phyloP scores from a whole-genome alignment of 108 stramenopile species.

The Asterionellopsis glacialis region DNA sequence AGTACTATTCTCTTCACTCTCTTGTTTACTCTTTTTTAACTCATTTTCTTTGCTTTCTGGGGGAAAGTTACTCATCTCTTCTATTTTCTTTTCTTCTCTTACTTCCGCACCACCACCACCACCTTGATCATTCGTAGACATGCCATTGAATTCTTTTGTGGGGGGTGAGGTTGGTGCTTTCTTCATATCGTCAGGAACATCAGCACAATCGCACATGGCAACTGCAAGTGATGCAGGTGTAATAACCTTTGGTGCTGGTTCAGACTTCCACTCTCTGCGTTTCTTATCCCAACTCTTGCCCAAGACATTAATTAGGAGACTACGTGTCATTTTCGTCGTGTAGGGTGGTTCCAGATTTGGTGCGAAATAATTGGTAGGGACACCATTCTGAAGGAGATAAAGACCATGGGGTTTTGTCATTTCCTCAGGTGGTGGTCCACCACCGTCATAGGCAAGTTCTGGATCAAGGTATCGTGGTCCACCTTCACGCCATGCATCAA shows the following conservation, averaged over 20 bases:
- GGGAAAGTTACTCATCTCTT: too few relatives aligned
- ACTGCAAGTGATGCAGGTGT: conserved; percentile 54
- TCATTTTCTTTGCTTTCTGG: too few relatives aligned
- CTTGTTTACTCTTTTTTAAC: too few relatives aligned
- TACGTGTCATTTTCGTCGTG: conserved; percentile 83
- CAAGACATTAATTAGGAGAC: conserved; percentile 66
- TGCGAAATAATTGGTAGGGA: conserved; percentile 86
- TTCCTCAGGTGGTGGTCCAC: conserved; percentile 74
- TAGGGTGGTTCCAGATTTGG: conserved; percentile 88
- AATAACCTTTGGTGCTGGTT: conserved; percentile 58
- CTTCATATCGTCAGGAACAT: conserved; percentile 20
- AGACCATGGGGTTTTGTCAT: conserved; percentile 78
- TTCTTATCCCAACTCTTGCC: conserved; percentile 82
- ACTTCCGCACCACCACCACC: too few relatives aligned
- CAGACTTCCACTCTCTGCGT: conserved; percentile 74
- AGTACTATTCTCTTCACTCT: too few relatives aligned
- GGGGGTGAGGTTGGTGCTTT: neutral
- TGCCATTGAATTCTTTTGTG: too few relatives aligned
- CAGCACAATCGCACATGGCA: conserved; percentile 65
- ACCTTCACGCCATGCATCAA: conserved; percentile 83
- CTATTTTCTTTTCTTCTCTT: too few relatives aligned
- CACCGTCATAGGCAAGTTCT: conserved; percentile 51
- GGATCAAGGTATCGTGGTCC: conserved; percentile 85
- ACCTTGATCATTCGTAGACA: too few relatives aligned
- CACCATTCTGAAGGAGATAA: conserved; percentile 74